Base-by-base conservation (phyloP, 148 eudicot species). In the Rhododendron simsii region DNA sequence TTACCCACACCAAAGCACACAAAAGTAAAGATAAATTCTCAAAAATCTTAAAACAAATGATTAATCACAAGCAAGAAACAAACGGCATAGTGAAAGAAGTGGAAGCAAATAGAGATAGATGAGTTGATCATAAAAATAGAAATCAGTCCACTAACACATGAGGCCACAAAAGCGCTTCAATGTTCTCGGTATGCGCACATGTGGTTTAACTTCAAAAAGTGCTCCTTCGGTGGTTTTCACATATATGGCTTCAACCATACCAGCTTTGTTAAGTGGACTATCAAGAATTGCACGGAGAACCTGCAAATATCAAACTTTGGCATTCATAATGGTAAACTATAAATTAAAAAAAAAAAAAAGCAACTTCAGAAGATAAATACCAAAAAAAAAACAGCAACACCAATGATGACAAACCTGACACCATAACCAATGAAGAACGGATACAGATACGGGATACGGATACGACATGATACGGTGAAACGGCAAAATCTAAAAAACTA, bases 201-300 rank as follows among this genome's bases (percentile, higher is more conserved):
- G 89, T 28, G 91, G 85, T 83, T 90, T 90, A 86, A 90, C 87
- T 87, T 90, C 91, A 61, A 90, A 86, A 30, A 79, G 78, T 61
- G 85, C 37, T 39, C 91, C 89, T 28, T 84, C 50, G 53, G 88
- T 82, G 81, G 86, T 87, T 80, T 80, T 90, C 76, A 90, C 88
- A 78, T 84, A 90, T 37, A 90, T 76, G 86, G 88, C 91, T 87
- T 88, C 88, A 39, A 90, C 82, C 87, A 88, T 81, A 37, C 89
- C 91, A 16, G 73, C 81, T 81, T 87, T 81, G 79, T 87, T 87
- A 26, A 88, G 59, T 50, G 84, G 87, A 84, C 84, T 82, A 82
- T 82, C 84, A 55, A 82, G 48, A 57, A 82, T 82, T 53, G 84
- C 23, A 14, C 50, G 82, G 39, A 89, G 85, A 74, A 86, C 88